phyloP scores from a whole-genome alignment of 768 basidiomycete genomes.

The Saitozyma sp. region DNA sequence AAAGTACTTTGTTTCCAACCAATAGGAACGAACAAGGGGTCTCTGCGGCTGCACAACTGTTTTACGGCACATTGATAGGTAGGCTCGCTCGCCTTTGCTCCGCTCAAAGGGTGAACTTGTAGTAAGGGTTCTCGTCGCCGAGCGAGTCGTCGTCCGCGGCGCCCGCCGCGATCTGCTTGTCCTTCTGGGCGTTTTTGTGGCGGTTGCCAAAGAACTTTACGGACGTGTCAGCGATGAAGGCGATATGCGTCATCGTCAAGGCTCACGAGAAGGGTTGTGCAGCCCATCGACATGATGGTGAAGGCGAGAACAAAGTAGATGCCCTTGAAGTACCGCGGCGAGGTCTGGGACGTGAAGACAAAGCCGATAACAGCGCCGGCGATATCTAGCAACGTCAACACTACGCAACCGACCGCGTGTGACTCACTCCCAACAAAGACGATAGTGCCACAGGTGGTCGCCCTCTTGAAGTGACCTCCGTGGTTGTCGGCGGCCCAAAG shows the following conservation, averaged over 20 bases:
- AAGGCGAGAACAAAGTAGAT: conserved; percentile 12
- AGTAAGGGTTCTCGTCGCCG: neutral
- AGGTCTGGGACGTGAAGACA: conserved; percentile 17
- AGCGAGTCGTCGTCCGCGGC: neutral
- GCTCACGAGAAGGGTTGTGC: conserved; percentile 5
- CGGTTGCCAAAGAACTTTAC: neutral
- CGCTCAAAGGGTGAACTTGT: conserved; percentile 1
- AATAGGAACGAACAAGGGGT: too few species aligned
- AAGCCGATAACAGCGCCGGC: conserved; percentile 22
- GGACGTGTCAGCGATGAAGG: neutral
- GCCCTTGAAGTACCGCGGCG: conserved; percentile 17
- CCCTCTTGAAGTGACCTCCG: conserved; percentile 19
- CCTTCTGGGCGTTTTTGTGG: neutral
- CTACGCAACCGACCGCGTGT: neutral
- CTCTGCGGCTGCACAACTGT: too few species aligned
- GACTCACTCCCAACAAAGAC: conserved; percentile 16
- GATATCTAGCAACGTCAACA: conserved; percentile 7
- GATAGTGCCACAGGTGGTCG: conserved; percentile 12
- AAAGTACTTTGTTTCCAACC: too few species aligned
- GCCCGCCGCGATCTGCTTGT: neutral
- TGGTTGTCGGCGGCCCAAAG: conserved; percentile 16
- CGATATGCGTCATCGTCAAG: neutral
- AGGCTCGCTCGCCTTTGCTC: too few species aligned
- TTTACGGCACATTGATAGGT: too few species aligned
- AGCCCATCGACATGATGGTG: conserved; percentile 10